These are phyloP conservation scores for Fusarium siculi DNA, from an alignment of 2,329 filamentous ascomycete genomes.

Conservation along the genomic window DNA sequence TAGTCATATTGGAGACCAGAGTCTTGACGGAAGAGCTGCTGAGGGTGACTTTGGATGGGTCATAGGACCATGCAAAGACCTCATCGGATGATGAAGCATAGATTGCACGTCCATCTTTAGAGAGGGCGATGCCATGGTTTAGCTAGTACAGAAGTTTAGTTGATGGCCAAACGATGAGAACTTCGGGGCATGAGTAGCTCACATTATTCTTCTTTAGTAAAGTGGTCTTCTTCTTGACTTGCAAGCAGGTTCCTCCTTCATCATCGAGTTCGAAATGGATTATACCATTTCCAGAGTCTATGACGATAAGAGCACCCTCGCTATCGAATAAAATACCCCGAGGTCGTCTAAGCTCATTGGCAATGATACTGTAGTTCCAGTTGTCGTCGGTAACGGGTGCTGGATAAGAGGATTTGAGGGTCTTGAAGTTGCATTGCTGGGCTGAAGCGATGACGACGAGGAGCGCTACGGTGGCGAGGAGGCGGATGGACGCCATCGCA, in stretches of 20 bases:
- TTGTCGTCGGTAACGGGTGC: constrained; percentile 53
- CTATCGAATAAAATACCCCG: constrained; percentile 59
- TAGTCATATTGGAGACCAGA: constrained; percentile 71
- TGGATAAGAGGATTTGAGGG: constrained; percentile 51
- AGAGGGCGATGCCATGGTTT: constrained; percentile 68
- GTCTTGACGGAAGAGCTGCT: constrained; percentile 54
- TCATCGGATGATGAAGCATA: constrained; percentile 68
- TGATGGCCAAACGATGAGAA: neutral
- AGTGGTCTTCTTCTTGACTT: constrained; percentile 49
- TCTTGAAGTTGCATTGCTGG: constrained; percentile 32
- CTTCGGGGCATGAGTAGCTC: constrained; percentile 17
- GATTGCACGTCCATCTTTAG: constrained; percentile 62
- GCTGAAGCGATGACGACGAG: constrained; percentile 14
- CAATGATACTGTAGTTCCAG: constrained; percentile 58
- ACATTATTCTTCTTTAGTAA: constrained; percentile 53
- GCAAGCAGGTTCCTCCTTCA: constrained; percentile 55
- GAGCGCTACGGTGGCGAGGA: constrained; percentile 20
- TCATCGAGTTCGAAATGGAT: constrained; percentile 55
- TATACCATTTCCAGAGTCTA: constrained; percentile 57
- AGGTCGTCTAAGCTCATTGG: constrained; percentile 55
- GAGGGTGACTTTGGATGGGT: constrained; percentile 61
- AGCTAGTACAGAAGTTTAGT: constrained; percentile 50
- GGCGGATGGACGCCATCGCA: constrained; percentile 24
- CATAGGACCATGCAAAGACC: constrained; percentile 75
- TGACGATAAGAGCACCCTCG: constrained; percentile 57